These are phyloP conservation scores for Diaporthe aspalathi DNA, from an alignment of 2,329 filamentous ascomycete species.

Conservation along the genomic window DNA sequence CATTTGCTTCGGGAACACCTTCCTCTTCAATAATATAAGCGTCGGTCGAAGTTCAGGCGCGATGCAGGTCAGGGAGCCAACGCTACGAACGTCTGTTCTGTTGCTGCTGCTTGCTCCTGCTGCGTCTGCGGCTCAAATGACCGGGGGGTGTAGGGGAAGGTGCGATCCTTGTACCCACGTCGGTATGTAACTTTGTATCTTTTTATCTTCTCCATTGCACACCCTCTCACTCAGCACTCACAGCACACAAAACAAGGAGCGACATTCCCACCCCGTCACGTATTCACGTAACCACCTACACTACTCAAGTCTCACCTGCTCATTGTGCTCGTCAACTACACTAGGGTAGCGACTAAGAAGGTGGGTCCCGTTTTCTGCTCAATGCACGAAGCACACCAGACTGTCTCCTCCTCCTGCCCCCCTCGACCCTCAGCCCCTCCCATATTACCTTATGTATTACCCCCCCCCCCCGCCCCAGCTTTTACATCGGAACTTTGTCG, in stretches of 20 bases:
- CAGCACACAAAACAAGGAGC: neutral
- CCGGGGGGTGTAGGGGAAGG: constrained; percentile 2
- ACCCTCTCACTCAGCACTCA: neutral
- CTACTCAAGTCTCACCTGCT: no score
- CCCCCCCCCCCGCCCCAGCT: neutral
- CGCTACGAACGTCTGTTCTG: constrained; percentile 1
- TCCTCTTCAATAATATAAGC: neutral
- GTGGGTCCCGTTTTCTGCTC: constrained; percentile 11
- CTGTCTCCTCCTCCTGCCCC: neutral
- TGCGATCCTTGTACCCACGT: constrained; percentile 28
- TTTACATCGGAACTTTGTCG: neutral
- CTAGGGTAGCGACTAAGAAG: neutral
- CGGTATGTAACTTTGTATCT: neutral
- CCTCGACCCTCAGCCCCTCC: neutral
- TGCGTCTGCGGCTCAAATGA: constrained; percentile 21
- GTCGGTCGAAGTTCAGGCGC: neutral
- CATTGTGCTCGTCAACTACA: no score
- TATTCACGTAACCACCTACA: neutral
- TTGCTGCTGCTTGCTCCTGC: no score
- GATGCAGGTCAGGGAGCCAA: constrained; percentile 16
- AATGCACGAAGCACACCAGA: constrained; percentile 24
- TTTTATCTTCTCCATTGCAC: neutral
- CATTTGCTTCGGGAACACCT: neutral
- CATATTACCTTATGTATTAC: constrained; percentile 26
- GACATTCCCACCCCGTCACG: neutral